Evolutionary conservation across 2,329 filamentous ascomycete genomes (phyloP), one percentile per base, ranked within the genome.

Genomic region (Hymenoscyphus occultus): DNA sequence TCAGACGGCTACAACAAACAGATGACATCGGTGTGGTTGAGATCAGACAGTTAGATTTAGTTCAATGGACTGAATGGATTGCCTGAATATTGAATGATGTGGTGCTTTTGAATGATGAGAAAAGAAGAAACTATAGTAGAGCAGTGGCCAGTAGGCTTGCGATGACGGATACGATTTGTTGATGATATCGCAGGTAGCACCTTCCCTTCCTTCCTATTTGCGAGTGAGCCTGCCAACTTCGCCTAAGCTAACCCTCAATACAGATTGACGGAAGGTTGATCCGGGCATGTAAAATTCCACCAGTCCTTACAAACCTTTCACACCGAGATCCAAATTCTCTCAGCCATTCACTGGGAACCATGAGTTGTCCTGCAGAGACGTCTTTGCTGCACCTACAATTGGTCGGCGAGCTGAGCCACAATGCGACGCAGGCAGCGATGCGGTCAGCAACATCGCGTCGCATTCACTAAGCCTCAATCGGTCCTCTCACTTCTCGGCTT

Each of bases 1-100:
- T 58, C 51, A 63, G 57, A 42, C 28, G 61, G 54, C 16, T 22
- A 22, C 28, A 39, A 63, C 39, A 56, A 58, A 63, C 54, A 22
- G 54, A 61, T 51, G 59, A 60, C 10, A 58, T 59, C 59, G 59
- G 56, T 56, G 57, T 54, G 58, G 42, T 39, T 45, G 51, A 35
- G 35, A 59, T 59, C 58, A 35, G 63, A 61, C 39, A 61, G 59
- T 62, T 61, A 62, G 63, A 65, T 60, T 51, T 65, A 59, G 59
- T 61, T 65, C 63, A 60, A 65, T 65, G 59, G 59, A 65, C 63
- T 59, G 63, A 62, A 45, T 57, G 51, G 45, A 48, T 57, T 31
- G 54, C 60, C 60, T 39, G 59, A 51, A 39, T 42, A 57, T 57
- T 32, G 16, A 57, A 35, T 16, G 28, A 32, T 32, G 32, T 57